Evolutionary conservation across 2,329 filamentous ascomycete species (phyloP).

Genomic region (Passalora sequoiae): DNA sequence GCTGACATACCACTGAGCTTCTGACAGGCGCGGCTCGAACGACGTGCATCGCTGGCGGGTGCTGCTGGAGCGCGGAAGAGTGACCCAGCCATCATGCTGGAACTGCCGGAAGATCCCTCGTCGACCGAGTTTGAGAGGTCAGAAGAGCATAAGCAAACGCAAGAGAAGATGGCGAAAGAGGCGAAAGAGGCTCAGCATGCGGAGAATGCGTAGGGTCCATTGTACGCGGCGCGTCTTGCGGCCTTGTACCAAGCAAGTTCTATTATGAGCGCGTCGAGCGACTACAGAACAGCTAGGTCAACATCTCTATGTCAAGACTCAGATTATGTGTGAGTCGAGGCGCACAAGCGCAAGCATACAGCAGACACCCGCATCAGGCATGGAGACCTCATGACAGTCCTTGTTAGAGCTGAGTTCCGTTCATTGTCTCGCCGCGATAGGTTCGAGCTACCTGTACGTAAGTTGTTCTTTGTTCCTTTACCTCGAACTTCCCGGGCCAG

Average conservation of each 20-base stretch:
- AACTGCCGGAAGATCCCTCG: constrained; percentile 41
- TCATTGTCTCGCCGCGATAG: constrained; percentile 6
- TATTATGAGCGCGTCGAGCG: no score
- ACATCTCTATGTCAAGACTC: no score
- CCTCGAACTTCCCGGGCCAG: background rate
- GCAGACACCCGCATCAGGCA: background rate
- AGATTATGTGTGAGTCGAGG: background rate
- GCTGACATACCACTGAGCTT: background rate
- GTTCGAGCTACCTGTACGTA: background rate
- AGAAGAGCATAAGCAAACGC: constrained; percentile 6
- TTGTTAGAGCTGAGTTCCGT: constrained; percentile 1
- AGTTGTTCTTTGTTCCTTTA: constrained; percentile 9
- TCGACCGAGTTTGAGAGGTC: constrained; percentile 41
- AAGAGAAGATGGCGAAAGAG: background rate
- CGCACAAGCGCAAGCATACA: background rate
- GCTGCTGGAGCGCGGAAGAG: constrained; percentile 38
- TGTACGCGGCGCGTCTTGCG: background rate
- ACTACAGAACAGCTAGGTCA: background rate
- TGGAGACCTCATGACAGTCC: background rate
- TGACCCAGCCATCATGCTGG: constrained; percentile 41
- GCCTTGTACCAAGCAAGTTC: background rate
- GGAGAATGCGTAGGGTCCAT: background rate
- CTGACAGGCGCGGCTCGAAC: background rate
- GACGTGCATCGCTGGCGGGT: constrained; percentile 37
- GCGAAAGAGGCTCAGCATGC: background rate